Evolutionary conservation across 768 basidiomycete species (phyloP), one percentile per base, ranked within the genome.

Genomic region (Phaeotremella fagi): DNA sequence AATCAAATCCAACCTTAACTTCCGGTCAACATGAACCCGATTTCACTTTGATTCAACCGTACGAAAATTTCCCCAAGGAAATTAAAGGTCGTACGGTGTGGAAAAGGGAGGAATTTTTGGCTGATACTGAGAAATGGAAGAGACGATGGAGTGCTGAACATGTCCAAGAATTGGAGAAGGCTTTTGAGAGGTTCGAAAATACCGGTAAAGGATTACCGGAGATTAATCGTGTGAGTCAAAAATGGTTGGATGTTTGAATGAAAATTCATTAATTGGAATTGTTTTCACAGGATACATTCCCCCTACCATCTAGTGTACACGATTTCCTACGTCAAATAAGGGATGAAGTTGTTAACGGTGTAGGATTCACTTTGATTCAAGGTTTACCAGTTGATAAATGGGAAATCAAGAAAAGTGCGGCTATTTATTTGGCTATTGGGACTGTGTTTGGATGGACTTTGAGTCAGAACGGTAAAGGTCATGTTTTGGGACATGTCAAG

Each of bases 401-500:
- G 70, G 29, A 49, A 2, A 53, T 65, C 25, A 52, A 59, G 20
- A 72, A 75, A 45, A 60, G 60, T 12, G 68, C 73, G 0, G 59
- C 59, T 11, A 59, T 61, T 20, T 75, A 72, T 49, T 52, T 73
- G 5, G 69, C 59, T 20, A 61, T 75, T 15, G 73, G 73, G 0
- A 63, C 68, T 9, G 48, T 69, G 33, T 66, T 75, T 25, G 73
- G 73, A n/a, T 50, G 52, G 16, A 57, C 60, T 7, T 24, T 68
- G 20, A 58, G 54, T 20, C 71, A 75, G 46, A 75, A 75, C 45
- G 60, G 63, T 1, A 65, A 63, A 26, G 71, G 71, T 12, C 71
- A 72, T 55, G 57, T 71, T 23, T 55, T 71, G 16, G 73, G 73
- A 3, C 73, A 75, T 47, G 73, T 75, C 60, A 71, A 75, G 45